Percentiles rank a stretch among this genome's conserved stretches.
Conservation (phyloP, 2,329 filamentous ascomycete species). For the Exophiala sp. region DNA sequence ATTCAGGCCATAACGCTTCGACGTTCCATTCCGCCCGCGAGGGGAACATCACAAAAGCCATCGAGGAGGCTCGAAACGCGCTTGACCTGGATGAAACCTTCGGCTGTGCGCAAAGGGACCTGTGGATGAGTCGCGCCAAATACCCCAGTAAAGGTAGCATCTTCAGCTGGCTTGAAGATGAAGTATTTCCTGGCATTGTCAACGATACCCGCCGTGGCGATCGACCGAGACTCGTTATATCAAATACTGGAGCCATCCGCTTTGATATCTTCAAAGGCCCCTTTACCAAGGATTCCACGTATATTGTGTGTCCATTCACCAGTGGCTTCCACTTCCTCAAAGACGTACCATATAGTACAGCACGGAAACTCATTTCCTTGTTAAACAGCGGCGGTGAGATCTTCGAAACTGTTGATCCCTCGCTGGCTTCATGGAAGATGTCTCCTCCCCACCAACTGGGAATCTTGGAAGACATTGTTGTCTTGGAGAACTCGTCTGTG, state of each 20-base stretch:
- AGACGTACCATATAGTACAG: constrained; percentile 72
- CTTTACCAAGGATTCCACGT: constrained; percentile 84
- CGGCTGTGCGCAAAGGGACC: constrained; percentile 74
- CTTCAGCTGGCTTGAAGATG: constrained; percentile 69
- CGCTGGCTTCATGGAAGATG: constrained; percentile 29
- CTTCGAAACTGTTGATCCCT: constrained; percentile 37
- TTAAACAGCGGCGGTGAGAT: constrained; percentile 55
- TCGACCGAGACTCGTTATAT: constrained; percentile 63
- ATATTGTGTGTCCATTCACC: constrained; percentile 79
- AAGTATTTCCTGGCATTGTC: constrained; percentile 66
- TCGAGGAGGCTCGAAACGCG: constrained; percentile 61
- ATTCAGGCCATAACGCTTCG: constrained; percentile 64
- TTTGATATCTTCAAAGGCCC: constrained; percentile 93
- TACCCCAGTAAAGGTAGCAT: constrained; percentile 71
- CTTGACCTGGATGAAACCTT: constrained; percentile 67
- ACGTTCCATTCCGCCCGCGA: constrained; percentile 74
- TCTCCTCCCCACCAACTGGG: constrained; percentile 43
- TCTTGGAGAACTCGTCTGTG: not conserved
- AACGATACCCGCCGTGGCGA: constrained; percentile 53
- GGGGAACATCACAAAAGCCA: constrained; percentile 62
- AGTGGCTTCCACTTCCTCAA: constrained; percentile 71
- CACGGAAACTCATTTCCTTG: constrained; percentile 59
- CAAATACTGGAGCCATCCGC: constrained; percentile 85
- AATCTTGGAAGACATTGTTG: constrained; percentile 21
- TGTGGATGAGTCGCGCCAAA: constrained; percentile 74